Evolutionary conservation across 371 early-diverging fungal species (phyloP).

Genomic region (Mortierella sp.): DNA sequence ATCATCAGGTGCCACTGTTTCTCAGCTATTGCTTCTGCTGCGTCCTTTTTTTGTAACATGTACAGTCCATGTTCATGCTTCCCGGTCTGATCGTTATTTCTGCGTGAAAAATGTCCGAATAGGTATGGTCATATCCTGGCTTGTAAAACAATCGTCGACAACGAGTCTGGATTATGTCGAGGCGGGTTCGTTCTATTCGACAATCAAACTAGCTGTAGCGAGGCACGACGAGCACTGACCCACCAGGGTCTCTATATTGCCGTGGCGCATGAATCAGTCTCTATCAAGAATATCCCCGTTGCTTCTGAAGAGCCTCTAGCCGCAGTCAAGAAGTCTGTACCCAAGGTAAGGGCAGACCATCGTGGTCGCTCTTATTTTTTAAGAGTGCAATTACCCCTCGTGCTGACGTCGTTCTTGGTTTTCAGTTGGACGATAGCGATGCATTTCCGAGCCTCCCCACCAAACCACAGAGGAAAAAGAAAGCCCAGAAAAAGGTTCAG

Average conservation of each 20-base stretch:
- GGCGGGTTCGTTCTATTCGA: conserved; percentile 95
- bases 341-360: conserved; percentile 23
- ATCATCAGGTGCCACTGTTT: neutral
- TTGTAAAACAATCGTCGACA: conserved; percentile 89
- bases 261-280: conserved; percentile 47
- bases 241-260: conserved; percentile 49
- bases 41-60: neutral
- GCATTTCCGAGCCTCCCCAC: conserved; percentile 37
- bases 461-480: conserved; percentile 26
- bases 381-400: neutral
- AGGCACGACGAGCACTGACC: conserved; percentile 44
- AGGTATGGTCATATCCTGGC: conserved; percentile 88
- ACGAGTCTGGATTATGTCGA: conserved; percentile 85
- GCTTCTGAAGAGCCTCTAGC: conserved; percentile 11
- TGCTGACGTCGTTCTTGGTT: neutral
- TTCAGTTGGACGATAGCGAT: conserved; percentile 38
- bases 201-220: conserved; percentile 59
- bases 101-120: conserved; percentile 1
- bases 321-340: conserved; percentile 21
- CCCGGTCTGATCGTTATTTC: neutral
- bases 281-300: conserved; percentile 31
- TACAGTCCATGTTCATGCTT: too few relatives aligned
- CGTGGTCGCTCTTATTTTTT: neutral
- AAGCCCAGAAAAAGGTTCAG: conserved; percentile 1
- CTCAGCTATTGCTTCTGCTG: conserved; percentile 7